Conservation (phyloP, 768 basidiomycete species). For the Tulasnella calospora region DNA sequence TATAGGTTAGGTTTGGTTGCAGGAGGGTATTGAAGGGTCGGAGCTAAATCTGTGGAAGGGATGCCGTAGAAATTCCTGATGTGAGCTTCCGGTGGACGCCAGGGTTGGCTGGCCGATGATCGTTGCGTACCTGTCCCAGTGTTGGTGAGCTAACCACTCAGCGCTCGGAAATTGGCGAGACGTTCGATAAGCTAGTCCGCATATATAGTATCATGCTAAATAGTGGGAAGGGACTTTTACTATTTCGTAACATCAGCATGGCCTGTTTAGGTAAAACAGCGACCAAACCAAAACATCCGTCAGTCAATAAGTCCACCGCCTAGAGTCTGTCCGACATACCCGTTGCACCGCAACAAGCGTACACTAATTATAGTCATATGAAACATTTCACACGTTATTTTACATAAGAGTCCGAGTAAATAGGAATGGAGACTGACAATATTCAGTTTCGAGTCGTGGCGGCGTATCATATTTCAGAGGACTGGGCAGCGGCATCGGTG, state of each 20-base stretch:
- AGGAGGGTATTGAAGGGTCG: no score
- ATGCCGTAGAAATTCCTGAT: no score
- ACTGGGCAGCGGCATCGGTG: constrained; percentile 43
- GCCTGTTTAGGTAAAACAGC: constrained; percentile 47
- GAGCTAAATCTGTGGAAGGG: no score
- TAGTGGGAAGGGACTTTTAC: constrained; percentile 46
- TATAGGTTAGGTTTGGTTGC: background rate
- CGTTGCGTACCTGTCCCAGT: constrained; percentile 88
- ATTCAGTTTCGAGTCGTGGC: constrained; percentile 94
- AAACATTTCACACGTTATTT: constrained; percentile 21
- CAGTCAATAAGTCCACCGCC: background rate
- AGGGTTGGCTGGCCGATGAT: constrained; percentile 89
- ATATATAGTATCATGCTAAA: background rate
- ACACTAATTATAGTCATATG: constrained; percentile 51
- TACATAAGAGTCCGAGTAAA: background rate
- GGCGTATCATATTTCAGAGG: constrained; percentile 89
- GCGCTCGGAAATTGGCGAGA: constrained; percentile 41
- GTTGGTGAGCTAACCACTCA: constrained; percentile 97
- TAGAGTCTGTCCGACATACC: constrained; percentile 48
- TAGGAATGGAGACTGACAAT: constrained; percentile 54
- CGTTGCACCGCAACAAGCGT: constrained; percentile 93
- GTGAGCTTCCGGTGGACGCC: constrained; percentile 43
- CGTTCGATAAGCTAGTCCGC: background rate
- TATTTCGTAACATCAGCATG: constrained; percentile 96
- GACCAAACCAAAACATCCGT: constrained; percentile 5